A percentile compares a stretch with the other conserved stretches of the same genome.
These are phyloP conservation scores for Ustilago vetiveriae DNA, from an alignment of 1,284 basidiomycete genomes.

Conservation along the genomic window DNA sequence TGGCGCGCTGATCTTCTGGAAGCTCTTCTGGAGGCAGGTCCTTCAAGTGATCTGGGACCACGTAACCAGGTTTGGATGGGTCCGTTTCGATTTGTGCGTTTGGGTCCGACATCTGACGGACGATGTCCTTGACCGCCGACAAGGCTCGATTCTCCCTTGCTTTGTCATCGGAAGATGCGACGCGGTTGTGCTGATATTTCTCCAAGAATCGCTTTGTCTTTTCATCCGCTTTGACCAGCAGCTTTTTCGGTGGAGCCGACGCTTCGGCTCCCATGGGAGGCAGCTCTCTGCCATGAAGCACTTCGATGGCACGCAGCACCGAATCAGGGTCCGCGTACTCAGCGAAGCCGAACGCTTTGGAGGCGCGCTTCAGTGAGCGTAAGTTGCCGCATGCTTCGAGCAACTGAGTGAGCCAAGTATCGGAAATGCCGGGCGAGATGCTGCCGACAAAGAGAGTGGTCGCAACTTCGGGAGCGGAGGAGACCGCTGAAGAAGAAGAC, in stretches of 20 bases:
- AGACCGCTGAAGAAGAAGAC: conserved; percentile 6
- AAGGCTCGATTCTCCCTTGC: conserved; percentile 70
- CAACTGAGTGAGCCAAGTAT: conserved; percentile 78
- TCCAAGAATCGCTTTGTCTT: conserved; percentile 87
- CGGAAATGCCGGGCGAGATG: conserved; percentile 89
- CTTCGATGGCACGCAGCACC: conserved; percentile 80
- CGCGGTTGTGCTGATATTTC: conserved; percentile 80
- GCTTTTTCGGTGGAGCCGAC: conserved; percentile 72
- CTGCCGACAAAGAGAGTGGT: conserved; percentile 87
- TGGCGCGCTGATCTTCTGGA: conserved; percentile 91
- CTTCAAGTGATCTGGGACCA: conserved; percentile 91
- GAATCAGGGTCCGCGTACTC: conserved; percentile 89
- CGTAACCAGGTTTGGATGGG: conserved; percentile 62
- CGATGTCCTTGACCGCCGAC: conserved; percentile 69
- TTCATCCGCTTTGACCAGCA: conserved; percentile 83
- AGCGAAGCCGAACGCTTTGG: conserved; percentile 93
- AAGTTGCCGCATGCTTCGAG: conserved; percentile 87
- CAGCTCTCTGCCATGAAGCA: conserved; percentile 84
- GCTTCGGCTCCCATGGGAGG: conserved; percentile 57
- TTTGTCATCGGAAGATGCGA: conserved; percentile 75
- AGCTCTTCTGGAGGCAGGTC: conserved; percentile 93
- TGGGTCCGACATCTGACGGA: conserved; percentile 65
- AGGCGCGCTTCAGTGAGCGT: conserved; percentile 86
- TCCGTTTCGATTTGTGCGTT: conserved; percentile 73
- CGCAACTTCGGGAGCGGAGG: conserved; percentile 61